Evolutionary conservation across 83 land plant genomes (phyloP).

Genomic region (Thuja plicata): DNA sequence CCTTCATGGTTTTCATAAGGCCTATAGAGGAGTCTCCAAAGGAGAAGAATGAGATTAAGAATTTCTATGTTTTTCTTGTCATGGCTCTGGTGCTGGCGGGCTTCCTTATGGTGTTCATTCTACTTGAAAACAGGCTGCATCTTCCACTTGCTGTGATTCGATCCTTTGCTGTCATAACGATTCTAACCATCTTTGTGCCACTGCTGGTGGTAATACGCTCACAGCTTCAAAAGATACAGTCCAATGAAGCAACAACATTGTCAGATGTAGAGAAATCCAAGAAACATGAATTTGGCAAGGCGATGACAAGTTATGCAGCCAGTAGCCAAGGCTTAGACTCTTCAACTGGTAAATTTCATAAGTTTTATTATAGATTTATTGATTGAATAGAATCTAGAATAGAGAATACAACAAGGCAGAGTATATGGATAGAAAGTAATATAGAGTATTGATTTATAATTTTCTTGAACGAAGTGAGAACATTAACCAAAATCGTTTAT

Average conservation of each 20-base stretch:
- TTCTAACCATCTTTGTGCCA: slow-evolving; percentile 6
- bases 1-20: slow-evolving; percentile 18
- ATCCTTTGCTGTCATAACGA: slow-evolving; percentile 11
- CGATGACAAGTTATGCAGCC: neutral
- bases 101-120: slow-evolving; percentile 29
- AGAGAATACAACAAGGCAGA: neutral
- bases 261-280: neutral
- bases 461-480: too few species aligned
- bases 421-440: neutral
- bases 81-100: slow-evolving; percentile 25
- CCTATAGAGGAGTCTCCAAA: neutral
- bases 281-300: neutral
- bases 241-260: neutral
- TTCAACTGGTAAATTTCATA: neutral
- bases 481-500: too few species aligned
- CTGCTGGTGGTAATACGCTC: slow-evolving; percentile 6
- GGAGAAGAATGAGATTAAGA: slow-evolving; percentile 14
- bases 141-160: slow-evolving; percentile 8
- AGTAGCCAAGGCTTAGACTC: neutral
- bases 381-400: too few species aligned
- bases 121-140: slow-evolving; percentile 11
- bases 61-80: slow-evolving; percentile 20
- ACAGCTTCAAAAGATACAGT: neutral
- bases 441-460: too few species aligned
- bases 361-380: too few species aligned